Percentiles rank a stretch among this genome's conserved stretches.
Evolutionary conservation across 1,284 basidiomycete species (phyloP).

Genomic region (Marasmius sp.): DNA sequence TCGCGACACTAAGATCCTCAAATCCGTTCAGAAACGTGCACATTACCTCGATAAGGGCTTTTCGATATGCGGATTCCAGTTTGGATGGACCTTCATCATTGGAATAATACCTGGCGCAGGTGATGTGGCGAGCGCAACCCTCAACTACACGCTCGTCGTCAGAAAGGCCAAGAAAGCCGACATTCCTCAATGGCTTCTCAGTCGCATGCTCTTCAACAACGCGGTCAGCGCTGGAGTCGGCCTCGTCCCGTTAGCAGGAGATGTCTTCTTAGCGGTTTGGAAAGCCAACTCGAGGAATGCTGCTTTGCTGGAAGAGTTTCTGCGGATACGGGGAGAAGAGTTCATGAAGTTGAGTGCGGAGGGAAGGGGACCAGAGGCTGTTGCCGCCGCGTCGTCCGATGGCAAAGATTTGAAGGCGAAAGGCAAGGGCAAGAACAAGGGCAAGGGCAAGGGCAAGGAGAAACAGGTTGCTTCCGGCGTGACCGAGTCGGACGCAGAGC

Average conservation of each 20-base stretch:
- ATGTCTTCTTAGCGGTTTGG: conserved; percentile 72
- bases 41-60: conserved; percentile 94
- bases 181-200: conserved; percentile 68
- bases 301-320: conserved; percentile 68
- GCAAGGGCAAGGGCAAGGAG: conserved; percentile 18
- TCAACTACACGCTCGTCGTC: conserved; percentile 82
- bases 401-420: background rate
- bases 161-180: conserved; percentile 76
- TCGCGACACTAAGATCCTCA: conserved; percentile 77
- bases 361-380: conserved; percentile 10
- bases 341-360: conserved; percentile 49
- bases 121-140: conserved; percentile 58
- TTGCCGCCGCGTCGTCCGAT: background rate
- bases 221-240: conserved; percentile 72
- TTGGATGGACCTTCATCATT: conserved; percentile 86
- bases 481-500: conserved; percentile 35
- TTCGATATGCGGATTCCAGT: conserved; percentile 77
- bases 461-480: conserved; percentile 21
- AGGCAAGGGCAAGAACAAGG: conserved; percentile 13
- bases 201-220: conserved; percentile 81
- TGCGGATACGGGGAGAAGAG: conserved; percentile 67
- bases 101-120: conserved; percentile 77
- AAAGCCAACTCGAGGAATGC: conserved; percentile 94
- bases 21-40: conserved; percentile 76
- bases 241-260: conserved; percentile 78